These are phyloP conservation scores for Sporothrix phasma DNA, from an alignment of 2,329 filamentous ascomycete genomes.

Conservation along the genomic window DNA sequence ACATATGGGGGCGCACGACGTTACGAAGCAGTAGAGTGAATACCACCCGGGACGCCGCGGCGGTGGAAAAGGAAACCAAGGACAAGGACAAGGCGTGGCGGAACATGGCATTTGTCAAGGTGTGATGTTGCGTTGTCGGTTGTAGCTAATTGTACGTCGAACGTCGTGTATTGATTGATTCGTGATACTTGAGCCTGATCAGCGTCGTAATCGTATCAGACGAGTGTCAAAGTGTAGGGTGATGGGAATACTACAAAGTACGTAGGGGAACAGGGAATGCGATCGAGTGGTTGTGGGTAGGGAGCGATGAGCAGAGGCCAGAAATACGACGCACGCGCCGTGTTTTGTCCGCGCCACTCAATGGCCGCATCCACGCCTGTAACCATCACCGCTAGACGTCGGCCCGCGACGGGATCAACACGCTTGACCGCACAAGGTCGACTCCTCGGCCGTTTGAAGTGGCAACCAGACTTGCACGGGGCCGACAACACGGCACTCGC, in stretches of 20 bases:
- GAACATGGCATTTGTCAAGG: background rate
- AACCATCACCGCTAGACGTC: slow-evolving; percentile 25
- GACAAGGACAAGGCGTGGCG: background rate
- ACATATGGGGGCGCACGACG: no score
- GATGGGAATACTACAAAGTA: no score
- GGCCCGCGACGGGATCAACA: slow-evolving; percentile 29
- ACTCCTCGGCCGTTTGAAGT: background rate
- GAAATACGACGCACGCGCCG: no score
- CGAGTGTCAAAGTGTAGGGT: background rate
- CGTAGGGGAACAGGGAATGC: background rate
- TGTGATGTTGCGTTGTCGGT: background rate
- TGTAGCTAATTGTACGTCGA: background rate
- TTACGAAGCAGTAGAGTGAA: no score
- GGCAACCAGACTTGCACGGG: background rate
- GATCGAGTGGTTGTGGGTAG: background rate
- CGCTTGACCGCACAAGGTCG: slow-evolving; percentile 18
- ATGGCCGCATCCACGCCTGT: background rate
- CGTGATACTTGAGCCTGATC: background rate
- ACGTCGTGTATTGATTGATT: background rate
- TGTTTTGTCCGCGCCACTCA: no score
- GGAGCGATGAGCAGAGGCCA: background rate
- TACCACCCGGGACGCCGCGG: no score
- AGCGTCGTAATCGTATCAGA: background rate
- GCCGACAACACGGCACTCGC: background rate
- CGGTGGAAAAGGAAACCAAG: no score